Percentiles rank a stretch among this genome's conserved stretches.
Evolutionary conservation across 2,329 filamentous ascomycete genomes (phyloP).

Genomic region (Didymella pomorum): DNA sequence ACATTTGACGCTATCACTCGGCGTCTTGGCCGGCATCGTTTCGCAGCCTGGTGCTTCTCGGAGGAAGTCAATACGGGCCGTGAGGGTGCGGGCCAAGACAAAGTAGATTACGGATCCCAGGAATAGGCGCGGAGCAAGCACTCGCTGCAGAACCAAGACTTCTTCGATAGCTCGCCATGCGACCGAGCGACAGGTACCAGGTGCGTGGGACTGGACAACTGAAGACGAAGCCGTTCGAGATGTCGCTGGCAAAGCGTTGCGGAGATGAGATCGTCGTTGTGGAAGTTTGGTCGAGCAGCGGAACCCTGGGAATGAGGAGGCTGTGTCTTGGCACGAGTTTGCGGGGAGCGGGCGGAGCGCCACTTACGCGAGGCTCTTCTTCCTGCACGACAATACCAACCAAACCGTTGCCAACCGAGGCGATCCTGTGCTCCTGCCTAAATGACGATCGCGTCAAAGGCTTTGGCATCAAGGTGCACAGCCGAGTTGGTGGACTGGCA

Average conservation of each 20-base stretch:
- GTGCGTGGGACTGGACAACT: not conserved
- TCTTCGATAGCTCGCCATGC: slow-evolving; percentile 19
- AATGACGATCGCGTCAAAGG: slow-evolving; percentile 10
- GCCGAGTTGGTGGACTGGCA: not conserved
- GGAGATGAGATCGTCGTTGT: not conserved
- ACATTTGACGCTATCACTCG: slow-evolving; percentile 23
- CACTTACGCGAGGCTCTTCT: slow-evolving; percentile 3
- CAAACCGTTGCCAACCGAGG: slow-evolving; percentile 17
- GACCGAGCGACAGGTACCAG: not conserved
- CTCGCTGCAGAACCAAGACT: slow-evolving; percentile 21
- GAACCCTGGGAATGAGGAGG: not conserved
- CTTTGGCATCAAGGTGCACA: slow-evolving; percentile 7
- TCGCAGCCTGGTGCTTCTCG: slow-evolving; percentile 7
- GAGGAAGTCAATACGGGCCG: slow-evolving; percentile 4
- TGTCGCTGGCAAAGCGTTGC: not conserved
- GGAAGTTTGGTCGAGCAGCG: not conserved
- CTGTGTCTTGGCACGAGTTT: slow-evolving; percentile 1
- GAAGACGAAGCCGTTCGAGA: not conserved
- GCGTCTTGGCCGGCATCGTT: slow-evolving; percentile 19
- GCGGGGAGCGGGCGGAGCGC: slow-evolving; percentile 6
- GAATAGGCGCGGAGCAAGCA: slow-evolving; percentile 16
- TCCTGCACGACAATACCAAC: slow-evolving; percentile 3
- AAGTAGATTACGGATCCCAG: slow-evolving; percentile 1
- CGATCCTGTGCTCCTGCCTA: slow-evolving; percentile 16
- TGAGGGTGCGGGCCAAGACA: slow-evolving; percentile 10